Base-by-base conservation (phyloP, 1,139 yeast genomes). In the Scheffersomyces cryptocercus region DNA sequence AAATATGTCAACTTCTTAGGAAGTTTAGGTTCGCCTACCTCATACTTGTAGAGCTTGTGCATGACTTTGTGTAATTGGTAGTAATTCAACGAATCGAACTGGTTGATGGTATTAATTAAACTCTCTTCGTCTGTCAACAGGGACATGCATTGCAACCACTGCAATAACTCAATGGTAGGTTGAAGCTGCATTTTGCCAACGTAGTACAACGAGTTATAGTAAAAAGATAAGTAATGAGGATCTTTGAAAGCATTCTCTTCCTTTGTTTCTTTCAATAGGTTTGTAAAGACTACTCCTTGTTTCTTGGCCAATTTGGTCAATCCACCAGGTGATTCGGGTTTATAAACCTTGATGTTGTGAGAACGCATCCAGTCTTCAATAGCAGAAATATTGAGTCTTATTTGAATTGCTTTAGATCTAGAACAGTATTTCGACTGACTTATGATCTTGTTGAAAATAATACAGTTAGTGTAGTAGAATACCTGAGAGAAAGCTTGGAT, bases 331-430 rank as follows among this genome's bases (percentile, higher is more conserved):
- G 62, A 62, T 59, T 65, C 63, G 54, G 64, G 53, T 35, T 68
- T 76, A 59, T 65, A 70, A 13, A 81, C 85, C 50, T 75, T 73
- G 58, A 74, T 75, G 62, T 88, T 86, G 58, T 88, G 93, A 3
- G 86, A 76, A 48, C 96, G 77, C 30, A 93, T 77, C 99, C 99
- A 93, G 58, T 93, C 97, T 62, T 93, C 97, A 39, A 93, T 68
- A 3, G 88, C 80, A 0, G 97, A 89, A 8, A 93, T 62, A 56
- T 93, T 93, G 47, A 93, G 76, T 42, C 98, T 74, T 38, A 93
- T 84, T 61, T 93, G 98, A 64, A 93, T 81, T 0, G 98, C 98
- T 52, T 86, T 82, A 2, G 89, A 76, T 46, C 99, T 76, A 0
- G 96, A 81, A 42, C 88, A 75, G 52, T 86, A 85, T 50, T 75